Base-by-base conservation (phyloP, 148 eudicot genomes). In the Diospyros kaki region DNA sequence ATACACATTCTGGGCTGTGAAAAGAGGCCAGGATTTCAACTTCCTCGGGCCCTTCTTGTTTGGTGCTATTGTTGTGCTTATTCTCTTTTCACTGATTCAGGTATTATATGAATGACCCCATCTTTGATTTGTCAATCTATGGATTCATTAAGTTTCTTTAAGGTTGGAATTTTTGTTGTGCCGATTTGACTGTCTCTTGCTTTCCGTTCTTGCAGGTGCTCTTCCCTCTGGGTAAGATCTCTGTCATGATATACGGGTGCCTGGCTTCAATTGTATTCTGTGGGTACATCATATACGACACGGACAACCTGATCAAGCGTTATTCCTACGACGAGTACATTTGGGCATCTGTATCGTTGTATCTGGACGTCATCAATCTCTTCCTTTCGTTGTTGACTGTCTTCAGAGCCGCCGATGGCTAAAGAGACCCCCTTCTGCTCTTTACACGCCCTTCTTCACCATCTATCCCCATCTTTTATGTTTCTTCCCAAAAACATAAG, bases 1-100 rank as follows among this genome's bases (percentile, higher is more conserved):
- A 6, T 84, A 84, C 84, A 86, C 89, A 69, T 86, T 82, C 71
- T 86, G 89, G 89, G 89, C 87, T 44, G 87, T 82, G 14, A 86
- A 76, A 75, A 82, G 82, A 80, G 89, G 87, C 75, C 68, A 81
- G 45, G 87, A 86, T 62, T 86, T 86, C 75, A 79, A 77, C 66
- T 84, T 86, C 74, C 83, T 84, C 1, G 89, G 89, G 4, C 89
- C 87, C 9, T 84, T 86, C 80, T 82, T 84, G 81, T 84, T 86
- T 45, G 87, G 84, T 44, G 76, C 85, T 53, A 11, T 84, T 42
- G n/a, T 84, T 11, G 84, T 82, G 43, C 68, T 86, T 51, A n/a
- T 86, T 13, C 50, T 84, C 71, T 86, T 82, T 54, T 48, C 81
- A 1, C 2, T 86, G 4, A 84, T 86, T 76, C 89, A 84, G 89